phyloP scores from a whole-genome alignment of 345 rosid genomes.

The Eucalyptus marginata region DNA sequence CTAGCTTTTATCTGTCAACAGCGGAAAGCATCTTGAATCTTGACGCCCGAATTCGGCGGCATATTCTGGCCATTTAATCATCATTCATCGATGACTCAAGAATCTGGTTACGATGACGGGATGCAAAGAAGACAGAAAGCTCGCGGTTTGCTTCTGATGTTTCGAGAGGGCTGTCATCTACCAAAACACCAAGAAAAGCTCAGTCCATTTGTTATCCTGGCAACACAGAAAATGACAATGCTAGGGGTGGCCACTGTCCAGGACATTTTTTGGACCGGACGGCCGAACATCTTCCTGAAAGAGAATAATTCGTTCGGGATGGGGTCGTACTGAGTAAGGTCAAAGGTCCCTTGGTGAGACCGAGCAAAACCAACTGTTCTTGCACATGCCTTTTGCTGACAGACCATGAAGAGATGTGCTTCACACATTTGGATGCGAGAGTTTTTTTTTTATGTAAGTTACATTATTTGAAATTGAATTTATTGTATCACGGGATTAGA shows the following conservation, averaged over 20 bases:
- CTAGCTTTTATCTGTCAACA: not conserved
- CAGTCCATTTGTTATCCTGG: not conserved
- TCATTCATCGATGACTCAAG: not conserved
- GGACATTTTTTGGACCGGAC: not conserved
- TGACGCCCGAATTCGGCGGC: not conserved
- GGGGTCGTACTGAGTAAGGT: not conserved
- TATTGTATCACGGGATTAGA: too few relatives aligned
- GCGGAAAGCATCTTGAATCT: not conserved
- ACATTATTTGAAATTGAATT: too few relatives aligned
- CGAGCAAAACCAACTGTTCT: not conserved
- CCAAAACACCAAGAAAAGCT: not conserved
- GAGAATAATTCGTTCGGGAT: not conserved
- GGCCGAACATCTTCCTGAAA: not conserved
- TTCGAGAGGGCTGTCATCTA: not conserved
- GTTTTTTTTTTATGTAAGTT: too few relatives aligned
- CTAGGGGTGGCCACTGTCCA: not conserved
- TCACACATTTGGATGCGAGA: not conserved
- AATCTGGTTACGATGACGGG: not conserved
- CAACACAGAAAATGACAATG: not conserved
- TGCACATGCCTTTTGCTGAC: not conserved
- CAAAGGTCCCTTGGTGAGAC: not conserved
- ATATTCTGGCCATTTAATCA: not conserved
- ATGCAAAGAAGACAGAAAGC: not conserved
- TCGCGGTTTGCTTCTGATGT: not conserved
- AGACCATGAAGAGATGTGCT: not conserved